Conservation (phyloP, 306 rosid species). For the Malus orientalis region DNA sequence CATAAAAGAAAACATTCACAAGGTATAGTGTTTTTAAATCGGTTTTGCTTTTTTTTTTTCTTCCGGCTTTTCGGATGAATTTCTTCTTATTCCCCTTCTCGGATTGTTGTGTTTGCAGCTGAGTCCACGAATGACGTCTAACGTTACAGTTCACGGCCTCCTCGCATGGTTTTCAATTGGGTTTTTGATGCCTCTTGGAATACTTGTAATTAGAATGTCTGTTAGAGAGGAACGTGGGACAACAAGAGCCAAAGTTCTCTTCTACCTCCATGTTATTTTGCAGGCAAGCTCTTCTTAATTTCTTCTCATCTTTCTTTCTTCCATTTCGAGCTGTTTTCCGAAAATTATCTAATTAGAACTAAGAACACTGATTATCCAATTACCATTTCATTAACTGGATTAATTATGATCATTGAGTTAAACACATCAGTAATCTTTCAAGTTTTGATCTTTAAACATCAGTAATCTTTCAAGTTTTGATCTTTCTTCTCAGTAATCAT, state of each 20-base stretch:
- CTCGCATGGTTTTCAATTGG: constrained; percentile 89
- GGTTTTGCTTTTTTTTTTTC: background rate
- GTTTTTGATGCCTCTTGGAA: constrained; percentile 72
- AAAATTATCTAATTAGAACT: background rate
- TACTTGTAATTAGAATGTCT: constrained; percentile 61
- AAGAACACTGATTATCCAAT: background rate
- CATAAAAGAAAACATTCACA: constrained; percentile 24
- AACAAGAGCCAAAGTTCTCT: constrained; percentile 39
- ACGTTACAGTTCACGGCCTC: constrained; percentile 67
- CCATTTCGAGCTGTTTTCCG: background rate
- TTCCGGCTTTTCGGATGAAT: background rate
- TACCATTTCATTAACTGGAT: background rate
- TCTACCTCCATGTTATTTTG: constrained; percentile 69
- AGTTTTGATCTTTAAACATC: constrained; percentile 12
- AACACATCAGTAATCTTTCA: background rate
- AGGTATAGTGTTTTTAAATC: constrained; percentile 38
- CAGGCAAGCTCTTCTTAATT: constrained; percentile 43
- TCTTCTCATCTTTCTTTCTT: background rate
- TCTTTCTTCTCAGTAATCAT: constrained; percentile 28
- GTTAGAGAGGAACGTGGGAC: constrained; percentile 45
- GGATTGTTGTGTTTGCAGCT: constrained; percentile 27
- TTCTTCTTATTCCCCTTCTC: background rate
- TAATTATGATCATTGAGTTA: background rate
- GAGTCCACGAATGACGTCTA: constrained; percentile 47
- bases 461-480: background rate